Percentiles rank a stretch among this genome's conserved stretches.
phyloP scores from a whole-genome alignment of 2,329 filamentous ascomycete species.

The Calonectria pseudoturangicola region DNA sequence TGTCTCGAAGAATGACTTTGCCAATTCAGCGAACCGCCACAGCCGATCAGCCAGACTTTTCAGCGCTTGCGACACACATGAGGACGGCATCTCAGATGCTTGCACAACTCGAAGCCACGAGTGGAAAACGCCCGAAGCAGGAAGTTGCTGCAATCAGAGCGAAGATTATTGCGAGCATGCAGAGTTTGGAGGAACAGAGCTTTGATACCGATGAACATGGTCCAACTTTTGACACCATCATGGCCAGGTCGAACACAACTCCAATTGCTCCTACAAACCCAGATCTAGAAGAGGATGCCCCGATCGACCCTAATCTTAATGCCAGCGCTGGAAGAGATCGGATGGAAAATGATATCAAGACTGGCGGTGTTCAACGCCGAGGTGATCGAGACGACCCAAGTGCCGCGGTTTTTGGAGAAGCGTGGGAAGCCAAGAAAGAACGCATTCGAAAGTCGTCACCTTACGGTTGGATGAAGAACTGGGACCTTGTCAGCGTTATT shows the following conservation, averaged over 20 bases:
- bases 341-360: conserved; percentile 94
- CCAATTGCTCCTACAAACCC: conserved; percentile 62
- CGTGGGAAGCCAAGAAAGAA: conserved; percentile 89
- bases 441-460: conserved; percentile 88
- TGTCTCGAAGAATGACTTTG: conserved; percentile 75
- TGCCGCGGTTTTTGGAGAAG: conserved; percentile 90
- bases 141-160: conserved; percentile 90
- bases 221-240: conserved; percentile 88
- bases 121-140: conserved; percentile 85
- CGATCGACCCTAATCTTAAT: conserved; percentile 74
- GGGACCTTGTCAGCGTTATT: conserved; percentile 91
- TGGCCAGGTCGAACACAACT: conserved; percentile 80
- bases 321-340: conserved; percentile 84
- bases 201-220: conserved; percentile 84
- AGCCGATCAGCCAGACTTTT: conserved; percentile 85
- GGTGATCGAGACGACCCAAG: conserved; percentile 90
- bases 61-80: conserved; percentile 90
- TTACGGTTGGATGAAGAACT: conserved; percentile 93
- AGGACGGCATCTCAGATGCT: conserved; percentile 91
- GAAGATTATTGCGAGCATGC: conserved; percentile 94
- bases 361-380: conserved; percentile 86
- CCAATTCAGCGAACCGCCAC: conserved; percentile 72
- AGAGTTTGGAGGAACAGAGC: conserved; percentile 88
- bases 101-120: conserved; percentile 86
- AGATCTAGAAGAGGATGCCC: conserved; percentile 74